Conservation (phyloP, 495 filamentous ascomycete genomes). For the Neurospora sp. region DNA sequence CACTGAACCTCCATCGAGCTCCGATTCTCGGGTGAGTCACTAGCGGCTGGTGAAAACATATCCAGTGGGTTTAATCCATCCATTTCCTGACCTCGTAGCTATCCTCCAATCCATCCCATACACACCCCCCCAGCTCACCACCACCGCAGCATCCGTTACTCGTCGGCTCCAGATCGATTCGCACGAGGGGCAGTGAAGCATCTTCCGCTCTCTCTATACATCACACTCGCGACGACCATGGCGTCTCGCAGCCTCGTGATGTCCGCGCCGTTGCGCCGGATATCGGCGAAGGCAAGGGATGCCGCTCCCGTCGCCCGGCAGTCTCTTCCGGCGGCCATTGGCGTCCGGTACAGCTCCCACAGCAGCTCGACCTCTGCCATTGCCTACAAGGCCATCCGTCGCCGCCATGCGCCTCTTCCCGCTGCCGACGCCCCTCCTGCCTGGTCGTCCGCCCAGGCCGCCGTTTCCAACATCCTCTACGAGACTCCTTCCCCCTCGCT, state of each 20-base stretch:
- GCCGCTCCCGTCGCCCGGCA: not conserved
- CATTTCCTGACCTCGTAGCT: not conserved
- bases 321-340: conserved; percentile 6
- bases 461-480: conserved; percentile 96
- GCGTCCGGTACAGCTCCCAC: conserved; percentile 18
- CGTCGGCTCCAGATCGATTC: not conserved
- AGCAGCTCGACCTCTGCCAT: conserved; percentile 80
- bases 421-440: conserved; percentile 60
- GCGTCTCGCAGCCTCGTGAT: conserved; percentile 30
- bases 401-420: conserved; percentile 74
- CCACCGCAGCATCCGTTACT: not conserved
- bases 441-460: conserved; percentile 81
- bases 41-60: not conserved
- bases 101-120: not conserved
- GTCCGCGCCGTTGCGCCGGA: conserved; percentile 25
- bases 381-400: conserved; percentile 95
- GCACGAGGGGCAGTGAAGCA: not conserved
- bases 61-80: not conserved
- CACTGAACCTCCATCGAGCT: not conserved
- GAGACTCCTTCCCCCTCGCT: conserved; percentile 82
- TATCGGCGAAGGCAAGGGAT: conserved; percentile 14
- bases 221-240: conserved; percentile 26
- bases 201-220: not conserved
- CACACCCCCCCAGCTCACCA: conserved; percentile 1
- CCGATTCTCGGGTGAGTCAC: not conserved